phyloP scores from a whole-genome alignment of 768 basidiomycete genomes.

The Naganishia kalamii region DNA sequence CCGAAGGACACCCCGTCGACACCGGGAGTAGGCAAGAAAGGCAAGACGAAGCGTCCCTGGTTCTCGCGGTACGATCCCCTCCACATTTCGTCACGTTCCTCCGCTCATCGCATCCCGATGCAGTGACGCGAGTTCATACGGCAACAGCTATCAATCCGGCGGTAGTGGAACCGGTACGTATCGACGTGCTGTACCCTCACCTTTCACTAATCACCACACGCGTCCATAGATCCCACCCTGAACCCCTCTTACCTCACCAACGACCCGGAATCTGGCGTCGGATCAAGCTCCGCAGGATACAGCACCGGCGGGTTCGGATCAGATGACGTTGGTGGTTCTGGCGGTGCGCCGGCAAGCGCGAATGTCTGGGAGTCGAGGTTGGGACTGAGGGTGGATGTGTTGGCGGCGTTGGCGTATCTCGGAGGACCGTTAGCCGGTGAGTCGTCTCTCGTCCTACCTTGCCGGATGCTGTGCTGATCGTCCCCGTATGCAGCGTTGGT shows the following conservation, averaged over 20 bases:
- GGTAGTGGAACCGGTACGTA: conserved; percentile 45
- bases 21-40: conserved; percentile 28
- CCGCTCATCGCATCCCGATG: background rate
- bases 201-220: background rate
- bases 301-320: conserved; percentile 7
- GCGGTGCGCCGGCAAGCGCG: conserved; percentile 23
- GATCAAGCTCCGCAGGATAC: background rate
- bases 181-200: too few relatives aligned
- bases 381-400: conserved; percentile 61
- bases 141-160: conserved; percentile 65
- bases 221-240: background rate
- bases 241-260: conserved; percentile 29
- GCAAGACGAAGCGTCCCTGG: conserved; percentile 52
- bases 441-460: conserved; percentile 31
- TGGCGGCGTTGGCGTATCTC: conserved; percentile 61
- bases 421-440: conserved; percentile 67
- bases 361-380: conserved; percentile 68
- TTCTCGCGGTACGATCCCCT: conserved; percentile 50
- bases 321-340: background rate
- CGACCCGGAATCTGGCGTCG: conserved; percentile 47
- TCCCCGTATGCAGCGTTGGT: conserved; percentile 52
- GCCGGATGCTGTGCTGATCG: background rate
- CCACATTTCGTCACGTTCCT: background rate
- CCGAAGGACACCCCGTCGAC: conserved; percentile 34
- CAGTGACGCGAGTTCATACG: conserved; percentile 40